Conservation (phyloP, 805 yeast species). For the Candida ficus region DNA sequence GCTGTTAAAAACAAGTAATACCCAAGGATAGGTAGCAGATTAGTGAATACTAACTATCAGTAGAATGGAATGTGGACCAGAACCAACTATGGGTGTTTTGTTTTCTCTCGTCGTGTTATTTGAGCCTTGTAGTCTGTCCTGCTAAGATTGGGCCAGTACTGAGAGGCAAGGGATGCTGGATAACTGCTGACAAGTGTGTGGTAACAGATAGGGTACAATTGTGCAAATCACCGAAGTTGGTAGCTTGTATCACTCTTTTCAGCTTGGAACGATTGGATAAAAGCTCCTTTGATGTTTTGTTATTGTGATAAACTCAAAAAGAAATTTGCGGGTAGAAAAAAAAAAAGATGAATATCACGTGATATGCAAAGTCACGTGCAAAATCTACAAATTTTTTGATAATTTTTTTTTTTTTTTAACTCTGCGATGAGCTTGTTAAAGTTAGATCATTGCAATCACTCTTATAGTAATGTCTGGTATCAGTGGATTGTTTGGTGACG, state of each 20-base stretch:
- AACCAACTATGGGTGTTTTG: background rate
- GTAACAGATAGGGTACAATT: background rate
- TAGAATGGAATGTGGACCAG: too few relatives aligned
- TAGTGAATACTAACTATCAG: too few relatives aligned
- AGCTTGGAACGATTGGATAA: background rate
- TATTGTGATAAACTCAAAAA: constrained; percentile 8
- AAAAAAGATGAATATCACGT: background rate
- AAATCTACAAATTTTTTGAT: background rate
- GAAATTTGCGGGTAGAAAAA: constrained; percentile 7
- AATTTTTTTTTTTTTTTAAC: constrained; percentile 8
- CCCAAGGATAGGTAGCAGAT: background rate
- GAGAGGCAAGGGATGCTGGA: background rate
- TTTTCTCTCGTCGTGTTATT: background rate
- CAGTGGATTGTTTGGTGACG: constrained; percentile 28
- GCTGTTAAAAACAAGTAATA: background rate
- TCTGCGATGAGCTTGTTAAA: constrained; percentile 16
- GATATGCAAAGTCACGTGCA: background rate
- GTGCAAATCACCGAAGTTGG: background rate
- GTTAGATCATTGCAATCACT: too few relatives aligned
- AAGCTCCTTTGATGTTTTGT: constrained; percentile 1
- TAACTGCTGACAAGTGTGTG: background rate
- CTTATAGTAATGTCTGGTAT: constrained; percentile 26
- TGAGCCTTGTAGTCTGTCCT: background rate
- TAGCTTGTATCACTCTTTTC: background rate
- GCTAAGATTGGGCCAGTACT: background rate